Evolutionary conservation across 352 stramenopile genomes (phyloP).

Genomic region (Phytophthora palmivora): DNA sequence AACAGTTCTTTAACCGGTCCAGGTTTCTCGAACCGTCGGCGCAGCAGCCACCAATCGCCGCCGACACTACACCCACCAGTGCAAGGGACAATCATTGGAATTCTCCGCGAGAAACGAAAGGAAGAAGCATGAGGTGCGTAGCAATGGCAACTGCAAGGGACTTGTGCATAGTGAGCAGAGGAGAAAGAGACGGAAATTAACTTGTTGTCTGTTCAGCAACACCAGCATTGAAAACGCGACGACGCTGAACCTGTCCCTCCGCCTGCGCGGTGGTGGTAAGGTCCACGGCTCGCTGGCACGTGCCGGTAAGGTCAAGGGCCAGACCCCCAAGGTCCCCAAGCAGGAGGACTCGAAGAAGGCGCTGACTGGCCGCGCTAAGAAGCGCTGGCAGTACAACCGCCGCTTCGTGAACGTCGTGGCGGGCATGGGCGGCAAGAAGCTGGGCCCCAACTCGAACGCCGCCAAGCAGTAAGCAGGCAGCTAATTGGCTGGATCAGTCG

Average conservation of each 20-base stretch:
- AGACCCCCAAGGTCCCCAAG: constrained; percentile 99
- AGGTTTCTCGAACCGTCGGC: too few relatives aligned
- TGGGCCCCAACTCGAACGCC: constrained; percentile 99
- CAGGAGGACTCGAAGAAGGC: constrained; percentile 98
- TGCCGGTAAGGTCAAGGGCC: constrained; percentile 99
- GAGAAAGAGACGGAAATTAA: too few relatives aligned
- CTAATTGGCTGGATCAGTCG: constrained; percentile 18
- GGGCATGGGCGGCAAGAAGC: constrained; percentile 96
- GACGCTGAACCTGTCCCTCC: constrained; percentile 96
- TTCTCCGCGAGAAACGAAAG: constrained; percentile 69
- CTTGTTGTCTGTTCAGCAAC: constrained; percentile 73
- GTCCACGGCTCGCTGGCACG: constrained; percentile 99
- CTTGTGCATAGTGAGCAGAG: too few relatives aligned
- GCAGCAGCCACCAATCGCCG: constrained; percentile 35
- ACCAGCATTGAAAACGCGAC: constrained; percentile 98
- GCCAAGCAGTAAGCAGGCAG: constrained; percentile 84
- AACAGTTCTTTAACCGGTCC: too few relatives aligned
- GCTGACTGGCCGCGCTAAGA: constrained; percentile 98
- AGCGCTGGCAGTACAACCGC: constrained; percentile 99
- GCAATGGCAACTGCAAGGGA: not conserved
- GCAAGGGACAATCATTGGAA: constrained; percentile 53
- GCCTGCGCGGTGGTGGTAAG: constrained; percentile 96
- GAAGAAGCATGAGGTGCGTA: constrained; percentile 71
- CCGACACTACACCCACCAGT: constrained; percentile 4
- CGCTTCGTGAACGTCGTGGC: constrained; percentile 99